Conservation (phyloP, 805 yeast genomes). For the Candida stauntonica region DNA sequence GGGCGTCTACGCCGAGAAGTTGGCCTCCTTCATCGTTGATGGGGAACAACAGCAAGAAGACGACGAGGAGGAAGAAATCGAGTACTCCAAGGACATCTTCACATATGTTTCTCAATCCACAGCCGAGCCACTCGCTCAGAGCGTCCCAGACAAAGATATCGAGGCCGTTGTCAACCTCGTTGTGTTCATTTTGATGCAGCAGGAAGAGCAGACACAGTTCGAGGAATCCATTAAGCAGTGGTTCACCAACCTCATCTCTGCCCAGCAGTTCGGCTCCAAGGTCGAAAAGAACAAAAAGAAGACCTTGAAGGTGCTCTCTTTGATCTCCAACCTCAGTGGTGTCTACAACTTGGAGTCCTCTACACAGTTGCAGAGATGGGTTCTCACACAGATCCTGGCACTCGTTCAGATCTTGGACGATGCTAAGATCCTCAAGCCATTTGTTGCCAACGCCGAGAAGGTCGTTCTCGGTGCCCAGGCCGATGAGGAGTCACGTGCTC, state of each 20-base stretch:
- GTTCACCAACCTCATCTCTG: conserved; percentile 18
- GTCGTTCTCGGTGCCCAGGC: background rate
- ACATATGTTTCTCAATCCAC: conserved; percentile 14
- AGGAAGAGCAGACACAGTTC: conserved; percentile 6
- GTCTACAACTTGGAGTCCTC: conserved; percentile 13
- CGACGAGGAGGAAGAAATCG: conserved; percentile 22
- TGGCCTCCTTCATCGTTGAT: conserved; percentile 12
- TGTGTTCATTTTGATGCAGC: conserved; percentile 19
- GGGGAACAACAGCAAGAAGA: conserved; percentile 10
- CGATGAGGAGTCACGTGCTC: conserved; percentile 8
- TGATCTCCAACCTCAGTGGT: conserved; percentile 12
- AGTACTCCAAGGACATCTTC: conserved; percentile 19
- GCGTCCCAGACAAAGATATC: conserved; percentile 25
- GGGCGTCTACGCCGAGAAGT: conserved; percentile 14
- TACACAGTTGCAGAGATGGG: conserved; percentile 7
- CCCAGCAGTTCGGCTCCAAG: conserved; percentile 22
- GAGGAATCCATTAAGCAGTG: conserved; percentile 12
- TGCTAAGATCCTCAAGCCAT: conserved; percentile 13
- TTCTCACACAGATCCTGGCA: conserved; percentile 8
- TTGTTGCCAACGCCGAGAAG: conserved; percentile 7
- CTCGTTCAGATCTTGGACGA: conserved; percentile 12
- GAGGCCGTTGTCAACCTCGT: conserved; percentile 26
- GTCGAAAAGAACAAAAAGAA: conserved; percentile 18
- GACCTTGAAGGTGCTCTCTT: conserved; percentile 16
- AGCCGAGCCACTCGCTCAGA: conserved; percentile 9